Conservation (phyloP, 257 asterid species). For the Capsicum baccatum region DNA sequence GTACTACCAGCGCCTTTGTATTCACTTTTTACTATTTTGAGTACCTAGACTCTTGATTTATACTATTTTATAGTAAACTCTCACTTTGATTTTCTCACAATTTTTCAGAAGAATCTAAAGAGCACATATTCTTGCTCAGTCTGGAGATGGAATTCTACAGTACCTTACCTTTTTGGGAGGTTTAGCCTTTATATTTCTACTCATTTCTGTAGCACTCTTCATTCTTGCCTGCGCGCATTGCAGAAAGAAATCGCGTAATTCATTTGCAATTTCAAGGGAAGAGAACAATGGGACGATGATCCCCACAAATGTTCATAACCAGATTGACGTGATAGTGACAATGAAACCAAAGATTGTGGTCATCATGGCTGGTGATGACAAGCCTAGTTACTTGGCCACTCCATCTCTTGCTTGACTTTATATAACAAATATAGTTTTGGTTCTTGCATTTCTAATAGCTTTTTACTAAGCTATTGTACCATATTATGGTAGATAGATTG, state of each 20-base stretch:
- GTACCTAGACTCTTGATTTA: background rate
- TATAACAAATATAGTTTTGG: background rate
- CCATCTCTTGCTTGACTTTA: conserved; percentile 31
- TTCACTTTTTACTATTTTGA: background rate
- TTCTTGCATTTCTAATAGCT: background rate
- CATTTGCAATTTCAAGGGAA: background rate
- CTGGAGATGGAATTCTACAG: conserved; percentile 39
- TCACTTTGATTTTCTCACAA: conserved; percentile 6
- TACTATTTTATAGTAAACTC: background rate
- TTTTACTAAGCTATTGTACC: background rate
- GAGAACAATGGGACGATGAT: background rate
- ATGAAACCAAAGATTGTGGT: conserved; percentile 41
- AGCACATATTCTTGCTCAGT: conserved; percentile 18
- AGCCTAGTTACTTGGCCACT: conserved; percentile 50
- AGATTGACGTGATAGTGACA: conserved; percentile 32
- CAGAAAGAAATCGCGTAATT: background rate
- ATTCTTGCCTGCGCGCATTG: conserved; percentile 34
- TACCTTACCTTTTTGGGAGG: conserved; percentile 40
- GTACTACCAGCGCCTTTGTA: background rate
- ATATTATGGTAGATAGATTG: background rate
- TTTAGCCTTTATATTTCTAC: conserved; percentile 29
- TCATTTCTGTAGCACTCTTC: conserved; percentile 29
- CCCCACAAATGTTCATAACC: background rate
- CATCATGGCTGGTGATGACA: conserved; percentile 53
- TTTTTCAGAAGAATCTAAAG: conserved; percentile 16